Base-by-base conservation (phyloP, 495 filamentous ascomycete species). In the Oidiodendron maius region DNA sequence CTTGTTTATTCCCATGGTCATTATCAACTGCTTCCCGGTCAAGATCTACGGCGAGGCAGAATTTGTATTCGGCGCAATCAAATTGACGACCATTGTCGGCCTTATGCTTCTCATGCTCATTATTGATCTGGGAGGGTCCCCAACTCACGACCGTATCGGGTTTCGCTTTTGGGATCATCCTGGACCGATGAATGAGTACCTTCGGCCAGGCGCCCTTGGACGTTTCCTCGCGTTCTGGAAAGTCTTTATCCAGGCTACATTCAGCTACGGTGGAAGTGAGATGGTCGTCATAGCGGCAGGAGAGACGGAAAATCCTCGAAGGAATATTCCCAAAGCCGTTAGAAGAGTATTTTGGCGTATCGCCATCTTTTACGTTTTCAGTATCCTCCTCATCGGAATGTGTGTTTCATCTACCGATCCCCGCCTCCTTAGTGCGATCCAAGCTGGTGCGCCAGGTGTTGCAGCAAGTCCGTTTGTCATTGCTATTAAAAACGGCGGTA, bases 191-290 rank as follows among this genome's bases (percentile, higher is more conserved):
- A 74, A 75, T 21, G 67, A 77, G 38, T 79, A 84, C 44, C 70
- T 73, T 18, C 21, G 15, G 16, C 57, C 58, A 5, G 58, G 53
- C 0, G 78, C 78, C 20, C 55, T 64, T 20, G 81, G 82, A 2
- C 59, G 74, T 15, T 91, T 91, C 67, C 70, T 87, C 20, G 84
- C 71, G 3, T 80, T 91, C 64, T 94, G 86, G 86, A 77, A 78
- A 6, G 82, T 82, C 15, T 73, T 93, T 54, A 77, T 86, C 30
- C 83, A 76, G 12, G 86, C 88, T 4, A 86, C 83, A 9, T 94
- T 94, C 51, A 86, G 88, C 32, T 93, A 86, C 58, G 73, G 89
- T 16, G 87, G 89, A 39, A 91, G 87, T 2, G 90, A 96, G 65
- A 70, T 93, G 41, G 82, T 96, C 42, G 89, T 81, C 53, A 65